A percentile compares a stretch with the other conserved stretches of the same genome.
phyloP scores from a whole-genome alignment of 768 basidiomycete species.

The Trametes cingulata region DNA sequence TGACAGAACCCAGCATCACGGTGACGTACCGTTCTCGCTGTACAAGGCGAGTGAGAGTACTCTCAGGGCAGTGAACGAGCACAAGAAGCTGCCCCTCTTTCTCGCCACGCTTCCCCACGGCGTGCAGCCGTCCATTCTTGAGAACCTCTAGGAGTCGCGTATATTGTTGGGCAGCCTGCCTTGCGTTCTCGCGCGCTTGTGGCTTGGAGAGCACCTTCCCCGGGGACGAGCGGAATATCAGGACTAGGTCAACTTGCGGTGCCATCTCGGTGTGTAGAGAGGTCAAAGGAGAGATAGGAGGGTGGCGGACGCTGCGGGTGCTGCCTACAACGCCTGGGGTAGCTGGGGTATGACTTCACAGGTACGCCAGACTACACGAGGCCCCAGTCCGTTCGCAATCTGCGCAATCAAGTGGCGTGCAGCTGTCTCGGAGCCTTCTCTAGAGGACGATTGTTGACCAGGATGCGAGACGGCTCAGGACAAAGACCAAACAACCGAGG shows the following conservation, averaged over 20 bases:
- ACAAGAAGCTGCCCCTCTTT: constrained; percentile 73
- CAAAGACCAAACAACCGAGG: no score
- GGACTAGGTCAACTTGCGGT: constrained; percentile 70
- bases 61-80: constrained; percentile 69
- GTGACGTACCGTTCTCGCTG: constrained; percentile 69
- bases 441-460: background rate
- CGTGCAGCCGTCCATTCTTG: constrained; percentile 61
- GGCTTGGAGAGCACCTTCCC: constrained; percentile 57
- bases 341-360: constrained; percentile 20
- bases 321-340: background rate
- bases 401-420: background rate
- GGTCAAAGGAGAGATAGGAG: background rate
- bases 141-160: constrained; percentile 60
- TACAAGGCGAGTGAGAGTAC: constrained; percentile 62
- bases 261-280: constrained; percentile 32
- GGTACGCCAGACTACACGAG: constrained; percentile 15
- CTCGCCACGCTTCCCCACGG: constrained; percentile 77
- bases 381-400: background rate
- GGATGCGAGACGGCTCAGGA: background rate
- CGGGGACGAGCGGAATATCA: constrained; percentile 63
- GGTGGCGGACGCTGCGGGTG: background rate
- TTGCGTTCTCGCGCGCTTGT: constrained; percentile 59
- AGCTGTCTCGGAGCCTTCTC: background rate
- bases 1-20: background rate
- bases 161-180: constrained; percentile 72